Percentiles rank a stretch among this genome's conserved stretches.
Evolutionary conservation across 2,329 filamentous ascomycete species (phyloP).

Genomic region (Botrytis aclada): DNA sequence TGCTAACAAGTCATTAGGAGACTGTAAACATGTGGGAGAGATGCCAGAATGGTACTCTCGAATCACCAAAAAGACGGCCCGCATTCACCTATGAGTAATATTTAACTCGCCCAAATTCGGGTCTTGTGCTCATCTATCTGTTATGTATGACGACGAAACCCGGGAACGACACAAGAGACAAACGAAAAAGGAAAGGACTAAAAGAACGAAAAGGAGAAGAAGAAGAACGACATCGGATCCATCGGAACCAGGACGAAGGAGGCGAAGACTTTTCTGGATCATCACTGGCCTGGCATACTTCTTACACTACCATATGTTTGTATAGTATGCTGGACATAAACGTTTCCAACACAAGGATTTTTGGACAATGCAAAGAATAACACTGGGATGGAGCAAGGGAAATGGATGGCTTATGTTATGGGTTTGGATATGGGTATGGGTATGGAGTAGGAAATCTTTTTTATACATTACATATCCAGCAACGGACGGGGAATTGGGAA

Average conservation of each 20-base stretch:
- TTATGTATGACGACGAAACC: slow-evolving; percentile 9
- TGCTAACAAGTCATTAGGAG: slow-evolving; percentile 7
- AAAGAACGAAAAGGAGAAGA: background rate
- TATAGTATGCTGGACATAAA: slow-evolving; percentile 6
- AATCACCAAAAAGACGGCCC: slow-evolving; percentile 14
- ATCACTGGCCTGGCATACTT: slow-evolving; percentile 1
- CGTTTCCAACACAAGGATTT: background rate
- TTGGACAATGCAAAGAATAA: background rate
- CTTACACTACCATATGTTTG: background rate
- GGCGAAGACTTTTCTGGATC: background rate
- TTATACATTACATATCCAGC: slow-evolving; percentile 17
- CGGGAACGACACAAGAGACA: background rate
- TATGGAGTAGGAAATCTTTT: slow-evolving; percentile 12
- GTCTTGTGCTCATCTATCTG: background rate
- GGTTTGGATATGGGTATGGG: background rate
- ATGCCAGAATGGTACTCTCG: slow-evolving; percentile 16
- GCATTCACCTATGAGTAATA: slow-evolving; percentile 8
- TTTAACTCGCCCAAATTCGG: background rate
- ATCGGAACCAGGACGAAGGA: background rate
- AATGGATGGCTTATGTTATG: slow-evolving; percentile 2
- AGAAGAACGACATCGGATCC: background rate
- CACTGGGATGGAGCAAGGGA: slow-evolving; percentile 3
- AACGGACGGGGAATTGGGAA: slow-evolving; percentile 13
- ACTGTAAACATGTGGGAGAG: slow-evolving; percentile 14
- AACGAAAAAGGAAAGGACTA: background rate